A percentile compares a stretch with the other conserved stretches of the same genome.
These are phyloP conservation scores for Boletus sp. DNA, from an alignment of 768 basidiomycete species.

Conservation along the genomic window DNA sequence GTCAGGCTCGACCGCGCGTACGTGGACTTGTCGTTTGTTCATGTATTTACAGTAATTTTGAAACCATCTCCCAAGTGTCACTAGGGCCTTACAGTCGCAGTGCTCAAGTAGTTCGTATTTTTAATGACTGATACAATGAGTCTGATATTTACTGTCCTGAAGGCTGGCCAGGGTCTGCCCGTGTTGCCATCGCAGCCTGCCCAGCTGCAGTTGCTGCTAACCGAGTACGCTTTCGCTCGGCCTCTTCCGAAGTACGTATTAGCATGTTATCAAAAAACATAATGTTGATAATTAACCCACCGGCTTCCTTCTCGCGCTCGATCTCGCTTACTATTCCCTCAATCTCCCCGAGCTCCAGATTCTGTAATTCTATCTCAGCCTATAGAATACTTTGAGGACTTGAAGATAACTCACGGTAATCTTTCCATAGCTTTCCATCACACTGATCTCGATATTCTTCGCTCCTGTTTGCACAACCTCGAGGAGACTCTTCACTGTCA, in stretches of 20 bases:
- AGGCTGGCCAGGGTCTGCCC: constrained; percentile 39
- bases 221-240: constrained; percentile 88
- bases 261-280: background rate
- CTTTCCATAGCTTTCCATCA: constrained; percentile 94
- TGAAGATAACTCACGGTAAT: constrained; percentile 60
- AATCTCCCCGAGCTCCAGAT: constrained; percentile 81
- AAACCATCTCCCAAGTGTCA: too few species aligned
- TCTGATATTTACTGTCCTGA: constrained; percentile 33
- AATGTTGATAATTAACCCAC: constrained; percentile 37
- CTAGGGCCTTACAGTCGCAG: background rate
- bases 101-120: constrained; percentile 3
- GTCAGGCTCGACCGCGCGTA: background rate
- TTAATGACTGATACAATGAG: constrained; percentile 10
- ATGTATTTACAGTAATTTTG: background rate
- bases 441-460: constrained; percentile 98
- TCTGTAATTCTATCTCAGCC: constrained; percentile 44
- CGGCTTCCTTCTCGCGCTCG: constrained; percentile 95
- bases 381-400: background rate
- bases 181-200: constrained; percentile 80
- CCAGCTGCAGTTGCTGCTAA: constrained; percentile 89
- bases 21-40: constrained; percentile 19
- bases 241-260: constrained; percentile 52
- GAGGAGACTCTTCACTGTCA: constrained; percentile 91
- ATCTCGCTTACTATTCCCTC: constrained; percentile 90
- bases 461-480: constrained; percentile 99